Evolutionary conservation across 108 stramenopile species (phyloP).

Genomic region (Pseudonitzschia multiseries): DNA sequence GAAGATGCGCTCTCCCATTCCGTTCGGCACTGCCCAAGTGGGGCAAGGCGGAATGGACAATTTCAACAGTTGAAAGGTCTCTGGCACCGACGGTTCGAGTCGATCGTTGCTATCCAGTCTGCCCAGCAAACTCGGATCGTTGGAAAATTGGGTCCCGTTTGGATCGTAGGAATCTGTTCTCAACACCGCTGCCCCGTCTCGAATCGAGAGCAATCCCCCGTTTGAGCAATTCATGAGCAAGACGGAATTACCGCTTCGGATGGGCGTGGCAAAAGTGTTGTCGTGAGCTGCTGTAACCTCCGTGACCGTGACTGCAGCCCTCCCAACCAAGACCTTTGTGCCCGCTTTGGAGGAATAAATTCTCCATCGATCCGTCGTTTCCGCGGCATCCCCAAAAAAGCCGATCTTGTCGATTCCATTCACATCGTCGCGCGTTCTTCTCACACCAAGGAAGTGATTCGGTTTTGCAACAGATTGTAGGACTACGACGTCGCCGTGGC

Average conservation of each 20-base stretch:
- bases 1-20: constrained; percentile 50
- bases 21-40: constrained; percentile 46
- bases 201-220: constrained; percentile 66
- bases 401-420: constrained; percentile 8
- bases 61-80: constrained; percentile 60
- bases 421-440: constrained; percentile 12
- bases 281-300: not conserved
- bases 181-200: constrained; percentile 19
- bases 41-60: constrained; percentile 59
- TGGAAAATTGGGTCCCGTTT: constrained; percentile 29
- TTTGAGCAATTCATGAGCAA: constrained; percentile 58
- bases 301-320: constrained; percentile 13
- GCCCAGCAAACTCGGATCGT: constrained; percentile 48
- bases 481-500: constrained; percentile 22
- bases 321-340: constrained; percentile 23
- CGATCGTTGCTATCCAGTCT: constrained; percentile 50
- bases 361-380: constrained; percentile 21
- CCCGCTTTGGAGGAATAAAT: constrained; percentile 16
- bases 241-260: constrained; percentile 65
- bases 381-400: constrained; percentile 9
- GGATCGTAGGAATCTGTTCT: constrained; percentile 33
- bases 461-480: not conserved
- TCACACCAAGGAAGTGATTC: constrained; percentile 11
- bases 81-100: constrained; percentile 46
- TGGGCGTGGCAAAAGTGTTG: constrained; percentile 32